A percentile compares a stretch with the other conserved stretches of the same genome.
These are phyloP conservation scores for Microcyclospora pomicola DNA, from an alignment of 2,329 filamentous ascomycete species.

Conservation along the genomic window DNA sequence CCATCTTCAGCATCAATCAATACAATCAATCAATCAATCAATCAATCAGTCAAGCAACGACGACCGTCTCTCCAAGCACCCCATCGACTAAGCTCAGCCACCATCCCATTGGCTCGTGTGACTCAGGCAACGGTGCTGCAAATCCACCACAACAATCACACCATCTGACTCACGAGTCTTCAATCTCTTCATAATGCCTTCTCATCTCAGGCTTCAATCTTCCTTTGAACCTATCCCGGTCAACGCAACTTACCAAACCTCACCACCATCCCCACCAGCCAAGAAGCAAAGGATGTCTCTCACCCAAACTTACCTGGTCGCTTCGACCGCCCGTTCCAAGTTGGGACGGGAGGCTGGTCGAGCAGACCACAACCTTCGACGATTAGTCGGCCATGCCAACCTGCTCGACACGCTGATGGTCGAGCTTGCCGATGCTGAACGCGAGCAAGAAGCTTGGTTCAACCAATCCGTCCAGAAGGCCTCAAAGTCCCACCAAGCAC, in stretches of 20 bases:
- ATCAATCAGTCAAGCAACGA: too few relatives aligned
- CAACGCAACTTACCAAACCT: conserved; percentile 31
- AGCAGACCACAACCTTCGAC: conserved; percentile 84
- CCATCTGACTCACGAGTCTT: conserved; percentile 6
- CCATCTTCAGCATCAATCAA: too few relatives aligned
- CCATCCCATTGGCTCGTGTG: not conserved
- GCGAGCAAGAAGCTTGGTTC: conserved; percentile 95
- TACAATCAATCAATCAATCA: too few relatives aligned
- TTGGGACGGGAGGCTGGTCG: conserved; percentile 82
- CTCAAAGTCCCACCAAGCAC: conserved; percentile 44
- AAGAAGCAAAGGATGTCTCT: conserved; percentile 84
- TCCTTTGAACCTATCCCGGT: conserved; percentile 32
- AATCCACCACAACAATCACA: not conserved
- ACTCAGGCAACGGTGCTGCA: not conserved
- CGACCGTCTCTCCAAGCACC: too few relatives aligned
- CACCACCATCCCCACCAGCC: conserved; percentile 27
- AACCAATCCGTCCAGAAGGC: conserved; percentile 82
- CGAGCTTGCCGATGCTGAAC: conserved; percentile 82
- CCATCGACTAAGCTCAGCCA: too few relatives aligned
- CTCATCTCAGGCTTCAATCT: conserved; percentile 34
- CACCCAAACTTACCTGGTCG: conserved; percentile 96
- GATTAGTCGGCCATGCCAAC: conserved; percentile 96
- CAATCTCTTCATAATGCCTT: conserved; percentile 30
- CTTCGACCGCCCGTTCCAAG: conserved; percentile 92
- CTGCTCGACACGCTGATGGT: conserved; percentile 90